These are phyloP conservation scores for Elongisporangium prolatum DNA, from an alignment of 352 stramenopile species.

Conservation along the genomic window DNA sequence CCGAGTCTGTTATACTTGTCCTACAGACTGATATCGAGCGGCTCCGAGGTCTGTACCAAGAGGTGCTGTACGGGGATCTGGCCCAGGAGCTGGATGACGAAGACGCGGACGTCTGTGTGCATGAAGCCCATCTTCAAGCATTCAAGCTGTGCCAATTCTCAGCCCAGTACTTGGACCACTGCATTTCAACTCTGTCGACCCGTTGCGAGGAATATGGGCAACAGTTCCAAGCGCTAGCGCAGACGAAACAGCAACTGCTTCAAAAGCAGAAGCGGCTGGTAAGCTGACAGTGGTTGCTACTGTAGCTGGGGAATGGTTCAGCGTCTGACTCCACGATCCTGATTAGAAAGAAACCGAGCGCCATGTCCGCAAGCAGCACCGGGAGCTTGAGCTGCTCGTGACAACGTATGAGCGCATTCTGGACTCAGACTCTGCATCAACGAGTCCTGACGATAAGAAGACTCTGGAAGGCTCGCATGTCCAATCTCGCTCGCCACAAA, in stretches of 20 bases:
- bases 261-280: constrained; percentile 23
- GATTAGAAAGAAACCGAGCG: background rate
- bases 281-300: background rate
- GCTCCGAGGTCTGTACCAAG: constrained; percentile 43
- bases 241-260: constrained; percentile 13
- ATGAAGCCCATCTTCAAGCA: constrained; percentile 38
- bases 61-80: constrained; percentile 55
- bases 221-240: constrained; percentile 16
- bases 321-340: background rate
- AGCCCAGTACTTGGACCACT: constrained; percentile 67
- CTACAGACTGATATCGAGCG: constrained; percentile 42
- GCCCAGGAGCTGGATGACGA: constrained; percentile 41
- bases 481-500: background rate
- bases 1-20: background rate
- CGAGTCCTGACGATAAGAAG: background rate
- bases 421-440: constrained; percentile 4
- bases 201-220: constrained; percentile 37
- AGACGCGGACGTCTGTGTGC: constrained; percentile 34
- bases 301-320: background rate
- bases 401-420: constrained; percentile 47
- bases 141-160: constrained; percentile 59
- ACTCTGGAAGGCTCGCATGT: background rate
- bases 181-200: constrained; percentile 30
- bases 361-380: constrained; percentile 29
- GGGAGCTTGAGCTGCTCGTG: constrained; percentile 48